These are phyloP conservation scores for Alternaria arbusti DNA, from an alignment of 2,329 filamentous ascomycete species.

Conservation along the genomic window DNA sequence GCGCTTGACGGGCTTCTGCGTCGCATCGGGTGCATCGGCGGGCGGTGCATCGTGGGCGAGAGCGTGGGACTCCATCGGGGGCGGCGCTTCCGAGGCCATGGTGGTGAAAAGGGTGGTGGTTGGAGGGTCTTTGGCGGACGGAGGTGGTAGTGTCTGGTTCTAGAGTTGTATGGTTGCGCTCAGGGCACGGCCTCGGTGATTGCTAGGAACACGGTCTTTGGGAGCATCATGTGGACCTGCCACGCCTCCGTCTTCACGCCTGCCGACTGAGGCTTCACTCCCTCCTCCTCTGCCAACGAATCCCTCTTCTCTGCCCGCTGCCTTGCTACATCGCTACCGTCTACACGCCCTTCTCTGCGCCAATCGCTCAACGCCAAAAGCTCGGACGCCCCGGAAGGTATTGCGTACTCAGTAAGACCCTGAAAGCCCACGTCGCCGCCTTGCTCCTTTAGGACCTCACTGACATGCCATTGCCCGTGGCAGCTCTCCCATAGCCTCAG, in stretches of 20 bases:
- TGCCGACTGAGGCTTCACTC: constrained; percentile 8
- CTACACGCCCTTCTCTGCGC: background rate
- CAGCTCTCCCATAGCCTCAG: background rate
- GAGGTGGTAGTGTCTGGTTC: background rate
- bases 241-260: constrained; percentile 16
- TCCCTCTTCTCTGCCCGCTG: background rate
- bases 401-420: constrained; percentile 42
- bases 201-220: constrained; percentile 18
- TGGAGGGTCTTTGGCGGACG: background rate
- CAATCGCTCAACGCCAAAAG: constrained; percentile 17
- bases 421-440: constrained; percentile 17
- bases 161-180: constrained; percentile 7
- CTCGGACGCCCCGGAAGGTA: constrained; percentile 38
- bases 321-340: background rate
- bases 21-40: constrained; percentile 24
- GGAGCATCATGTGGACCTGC: constrained; percentile 22
- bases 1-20: constrained; percentile 43
- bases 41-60: constrained; percentile 7
- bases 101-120: constrained; percentile 9
- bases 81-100: constrained; percentile 39
- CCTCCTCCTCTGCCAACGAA: background rate
- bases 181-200: constrained; percentile 13
- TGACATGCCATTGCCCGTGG: constrained; percentile 1
- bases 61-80: constrained; percentile 13
- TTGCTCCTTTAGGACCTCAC: constrained; percentile 8